A percentile compares a stretch with the other conserved stretches of the same genome.
Conservation (phyloP, 805 yeast genomes). For the Zygoascus tannicola region DNA sequence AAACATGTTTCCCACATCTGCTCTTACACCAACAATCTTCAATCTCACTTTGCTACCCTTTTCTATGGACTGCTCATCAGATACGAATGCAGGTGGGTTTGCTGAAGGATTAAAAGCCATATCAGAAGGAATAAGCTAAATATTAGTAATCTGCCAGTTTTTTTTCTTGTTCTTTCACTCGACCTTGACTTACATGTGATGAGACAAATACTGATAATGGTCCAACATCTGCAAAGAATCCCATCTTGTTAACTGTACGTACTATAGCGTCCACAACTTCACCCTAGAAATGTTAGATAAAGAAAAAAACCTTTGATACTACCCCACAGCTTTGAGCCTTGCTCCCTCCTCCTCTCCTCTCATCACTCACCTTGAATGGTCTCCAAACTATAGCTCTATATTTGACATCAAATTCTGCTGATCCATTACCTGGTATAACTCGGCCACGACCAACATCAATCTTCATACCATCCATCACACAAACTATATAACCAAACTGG, state of each 20-base stretch:
- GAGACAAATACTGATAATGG: conserved; percentile 92
- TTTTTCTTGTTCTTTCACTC: background rate
- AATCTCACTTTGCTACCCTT: conserved; percentile 90
- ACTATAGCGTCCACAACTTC: conserved; percentile 98
- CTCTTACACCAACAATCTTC: conserved; percentile 93
- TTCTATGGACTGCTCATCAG: conserved; percentile 89
- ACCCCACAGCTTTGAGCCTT: background rate
- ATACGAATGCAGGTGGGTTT: conserved; percentile 96
- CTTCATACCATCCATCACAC: conserved; percentile 89
- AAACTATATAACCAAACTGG: conserved; percentile 93
- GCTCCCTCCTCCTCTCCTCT: background rate
- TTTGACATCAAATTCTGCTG: conserved; percentile 93
- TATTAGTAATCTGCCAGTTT: background rate
- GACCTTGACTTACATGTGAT: conserved; percentile 58
- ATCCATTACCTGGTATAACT: conserved; percentile 83
- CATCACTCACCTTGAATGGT: conserved; percentile 58
- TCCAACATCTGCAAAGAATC: conserved; percentile 96
- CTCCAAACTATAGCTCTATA: conserved; percentile 97
- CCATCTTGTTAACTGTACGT: conserved; percentile 87
- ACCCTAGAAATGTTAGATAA: conserved; percentile 38
- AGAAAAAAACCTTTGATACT: background rate
- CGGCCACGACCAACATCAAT: conserved; percentile 93
- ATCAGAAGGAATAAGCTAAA: conserved; percentile 72
- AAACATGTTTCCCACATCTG: conserved; percentile 93
- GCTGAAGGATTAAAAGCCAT: conserved; percentile 91